Evolutionary conservation across 129 eudicot genomes (phyloP).

Genomic region (Tagetes erecta): DNA sequence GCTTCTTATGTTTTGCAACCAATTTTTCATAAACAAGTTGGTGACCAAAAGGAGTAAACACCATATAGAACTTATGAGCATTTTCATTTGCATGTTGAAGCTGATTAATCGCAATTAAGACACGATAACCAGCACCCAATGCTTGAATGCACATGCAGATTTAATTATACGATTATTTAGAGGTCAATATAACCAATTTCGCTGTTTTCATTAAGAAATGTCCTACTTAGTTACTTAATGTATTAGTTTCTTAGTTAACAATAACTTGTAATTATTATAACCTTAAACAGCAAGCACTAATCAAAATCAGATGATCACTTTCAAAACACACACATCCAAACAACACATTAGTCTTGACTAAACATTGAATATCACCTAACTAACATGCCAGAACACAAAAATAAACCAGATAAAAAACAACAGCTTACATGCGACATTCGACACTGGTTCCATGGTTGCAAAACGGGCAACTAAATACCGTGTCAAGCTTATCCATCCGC

Average conservation of each 20-base stretch:
- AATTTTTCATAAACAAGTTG: neutral
- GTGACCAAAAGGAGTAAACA: neutral
- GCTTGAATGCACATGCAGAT: neutral
- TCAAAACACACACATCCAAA: neutral
- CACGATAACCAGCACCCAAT: neutral
- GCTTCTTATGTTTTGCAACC: neutral
- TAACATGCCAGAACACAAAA: neutral
- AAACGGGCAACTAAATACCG: constrained; percentile 92
- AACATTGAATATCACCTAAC: neutral
- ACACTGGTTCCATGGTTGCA: constrained; percentile 92
- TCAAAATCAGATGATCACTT: neutral
- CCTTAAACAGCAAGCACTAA: neutral
- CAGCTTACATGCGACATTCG: constrained; percentile 77
- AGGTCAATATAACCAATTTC: neutral
- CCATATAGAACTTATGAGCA: neutral
- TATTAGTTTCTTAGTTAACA: neutral
- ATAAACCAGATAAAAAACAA: neutral
- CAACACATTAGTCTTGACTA: constrained; percentile 7
- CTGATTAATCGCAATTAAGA: neutral
- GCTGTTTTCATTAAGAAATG: too few species aligned
- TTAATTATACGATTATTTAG: neutral
- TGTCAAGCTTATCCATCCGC: constrained; percentile 91
- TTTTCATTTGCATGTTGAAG: neutral
- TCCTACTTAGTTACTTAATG: neutral
- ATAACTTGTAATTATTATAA: neutral